Evolutionary conservation across 1,284 basidiomycete species (phyloP), one percentile per base, ranked within the genome.

Genomic region (Microbotryum lychnidis-dioicae): DNA sequence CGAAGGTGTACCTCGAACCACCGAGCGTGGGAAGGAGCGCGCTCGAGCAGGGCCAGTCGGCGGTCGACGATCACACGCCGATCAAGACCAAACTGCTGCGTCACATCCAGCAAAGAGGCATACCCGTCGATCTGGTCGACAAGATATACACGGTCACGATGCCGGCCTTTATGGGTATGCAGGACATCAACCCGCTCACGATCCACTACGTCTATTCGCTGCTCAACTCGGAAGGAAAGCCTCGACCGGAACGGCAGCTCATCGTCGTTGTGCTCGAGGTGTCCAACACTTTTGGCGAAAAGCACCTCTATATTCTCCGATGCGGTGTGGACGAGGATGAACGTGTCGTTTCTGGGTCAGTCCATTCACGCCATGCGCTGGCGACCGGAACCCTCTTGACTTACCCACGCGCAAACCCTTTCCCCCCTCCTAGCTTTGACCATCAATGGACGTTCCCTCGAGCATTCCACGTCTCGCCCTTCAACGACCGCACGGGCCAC

Each of bases 401-500:
- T 49, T 27, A 18, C 25, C 3, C 21, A 37, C 31, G 20, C 27
- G 1, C 25, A 23, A n/a, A 27, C 27, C 3, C 31, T 33, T 31
- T 31, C 48, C 6, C 7, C 29, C 5, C 12, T 23, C 29, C 5
- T 59, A 82, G 82, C 3, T 86, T 81, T 68, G 79, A 83, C 56
- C 80, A 86, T 68, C 80, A 84, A 64, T 89, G 87, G 85, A 84
- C 82, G 0, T 83, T 89, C 58, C 79, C 78, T 27, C 82, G 87
- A 25, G 79, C 82, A 60, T 89, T 89, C 73, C 87, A 89, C 70
- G 87, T 89, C 31, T 89, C 86, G 0, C 86, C 87, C 0, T 89
- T 88, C 79, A 89, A 88, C 73, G 84, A 87, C 68, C 80, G 86
- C 4, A 78, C 79, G 21, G 87, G 87, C 0, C 85, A 77, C 73